These are phyloP conservation scores for Paracorniculantispora psalliotae DNA, from an alignment of 2,329 filamentous ascomycete species.

Conservation along the genomic window DNA sequence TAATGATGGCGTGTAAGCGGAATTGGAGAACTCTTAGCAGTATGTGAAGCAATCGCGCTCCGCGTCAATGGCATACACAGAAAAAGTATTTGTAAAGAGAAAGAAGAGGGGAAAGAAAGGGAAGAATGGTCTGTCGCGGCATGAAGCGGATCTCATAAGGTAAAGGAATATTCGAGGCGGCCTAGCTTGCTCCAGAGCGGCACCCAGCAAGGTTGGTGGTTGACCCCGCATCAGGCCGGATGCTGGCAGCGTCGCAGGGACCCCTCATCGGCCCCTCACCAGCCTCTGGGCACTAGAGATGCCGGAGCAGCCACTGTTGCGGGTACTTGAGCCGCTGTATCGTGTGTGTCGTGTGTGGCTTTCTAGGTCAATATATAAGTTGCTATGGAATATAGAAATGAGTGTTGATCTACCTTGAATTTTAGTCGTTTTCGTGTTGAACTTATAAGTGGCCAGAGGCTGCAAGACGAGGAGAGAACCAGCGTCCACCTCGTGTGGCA, in stretches of 20 bases:
- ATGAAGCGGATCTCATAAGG: constrained; percentile 10
- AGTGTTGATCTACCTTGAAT: no score
- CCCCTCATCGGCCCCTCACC: no score
- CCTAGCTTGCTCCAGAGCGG: background rate
- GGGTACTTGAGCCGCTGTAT: no score
- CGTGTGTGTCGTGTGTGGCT: no score
- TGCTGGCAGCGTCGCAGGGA: background rate
- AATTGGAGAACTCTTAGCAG: background rate
- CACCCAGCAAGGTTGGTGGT: constrained; percentile 5
- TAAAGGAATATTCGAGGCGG: background rate
- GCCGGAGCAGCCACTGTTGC: no score
- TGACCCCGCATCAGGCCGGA: background rate
- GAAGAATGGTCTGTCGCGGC: background rate
- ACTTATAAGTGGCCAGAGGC: no score
- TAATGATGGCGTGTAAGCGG: constrained; percentile 20
- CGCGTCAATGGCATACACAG: background rate
- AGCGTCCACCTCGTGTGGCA: no score
- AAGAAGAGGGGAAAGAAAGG: background rate
- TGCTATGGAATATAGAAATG: no score
- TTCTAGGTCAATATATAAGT: no score
- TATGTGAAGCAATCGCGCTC: background rate
- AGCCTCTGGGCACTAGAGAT: no score
- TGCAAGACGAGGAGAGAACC: no score
- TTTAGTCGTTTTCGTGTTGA: no score
- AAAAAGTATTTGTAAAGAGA: background rate